Evolutionary conservation across 1,139 yeast species (phyloP).

Genomic region (Pneumocystis canis): DNA sequence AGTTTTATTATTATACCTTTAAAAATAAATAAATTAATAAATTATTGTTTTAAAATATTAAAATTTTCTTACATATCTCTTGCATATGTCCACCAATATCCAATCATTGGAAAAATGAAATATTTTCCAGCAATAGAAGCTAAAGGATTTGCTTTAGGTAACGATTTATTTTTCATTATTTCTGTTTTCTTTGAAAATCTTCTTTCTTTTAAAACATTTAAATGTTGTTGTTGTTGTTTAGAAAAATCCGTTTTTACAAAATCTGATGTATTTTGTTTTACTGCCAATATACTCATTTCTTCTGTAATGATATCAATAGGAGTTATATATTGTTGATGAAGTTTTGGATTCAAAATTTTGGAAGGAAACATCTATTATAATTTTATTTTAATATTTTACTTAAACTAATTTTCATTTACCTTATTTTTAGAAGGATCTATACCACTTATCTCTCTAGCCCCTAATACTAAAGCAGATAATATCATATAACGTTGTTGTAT

Average conservation of each 20-base stretch:
- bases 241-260: neutral
- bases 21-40: no score
- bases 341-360: neutral
- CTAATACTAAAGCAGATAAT: neutral
- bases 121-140: neutral
- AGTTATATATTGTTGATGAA: neutral
- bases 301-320: neutral
- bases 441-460: neutral
- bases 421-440: neutral
- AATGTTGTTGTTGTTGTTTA: no score
- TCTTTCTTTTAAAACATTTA: neutral
- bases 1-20: neutral
- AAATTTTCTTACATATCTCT: neutral
- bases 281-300: neutral
- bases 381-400: neutral
- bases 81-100: neutral
- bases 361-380: neutral
- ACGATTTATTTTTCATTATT: neutral
- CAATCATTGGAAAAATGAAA: neutral
- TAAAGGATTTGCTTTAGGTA: neutral
- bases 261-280: neutral
- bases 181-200: neutral
- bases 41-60: no score
- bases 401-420: neutral
- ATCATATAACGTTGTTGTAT: slow-evolving; percentile 1